These are phyloP conservation scores for Cyberlindnera veronae DNA, from an alignment of 805 yeast genomes.

Conservation along the genomic window DNA sequence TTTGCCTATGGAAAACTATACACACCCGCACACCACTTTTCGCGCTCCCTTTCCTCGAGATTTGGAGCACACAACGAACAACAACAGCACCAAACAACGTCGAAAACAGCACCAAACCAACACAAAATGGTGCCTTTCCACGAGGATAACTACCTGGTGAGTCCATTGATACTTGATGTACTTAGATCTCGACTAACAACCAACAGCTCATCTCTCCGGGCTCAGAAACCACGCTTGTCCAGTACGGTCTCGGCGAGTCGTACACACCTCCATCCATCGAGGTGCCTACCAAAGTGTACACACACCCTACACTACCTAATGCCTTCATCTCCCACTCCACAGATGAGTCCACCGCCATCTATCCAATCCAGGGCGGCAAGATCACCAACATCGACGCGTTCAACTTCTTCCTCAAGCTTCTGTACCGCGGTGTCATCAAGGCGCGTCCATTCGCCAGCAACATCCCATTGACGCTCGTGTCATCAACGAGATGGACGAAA, in stretches of 20 bases:
- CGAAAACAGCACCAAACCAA: neutral
- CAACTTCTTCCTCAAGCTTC: slow-evolving; percentile 49
- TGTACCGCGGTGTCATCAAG: slow-evolving; percentile 44
- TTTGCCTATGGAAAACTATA: no score
- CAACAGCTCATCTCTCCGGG: slow-evolving; percentile 72
- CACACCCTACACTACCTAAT: slow-evolving; percentile 34
- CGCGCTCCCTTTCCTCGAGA: neutral
- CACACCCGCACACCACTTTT: neutral
- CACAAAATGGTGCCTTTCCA: slow-evolving; percentile 29
- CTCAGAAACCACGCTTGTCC: slow-evolving; percentile 66
- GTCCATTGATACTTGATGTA: slow-evolving; percentile 5
- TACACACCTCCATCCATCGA: slow-evolving; percentile 71
- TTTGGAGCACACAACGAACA: neutral
- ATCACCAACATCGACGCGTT: slow-evolving; percentile 70
- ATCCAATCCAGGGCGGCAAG: slow-evolving; percentile 62
- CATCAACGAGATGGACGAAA: slow-evolving; percentile 69
- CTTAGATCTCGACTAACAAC: slow-evolving; percentile 8
- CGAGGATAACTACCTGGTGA: slow-evolving; percentile 26
- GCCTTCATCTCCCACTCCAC: slow-evolving; percentile 29
- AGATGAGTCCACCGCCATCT: slow-evolving; percentile 42
- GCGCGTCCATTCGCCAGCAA: slow-evolving; percentile 34
- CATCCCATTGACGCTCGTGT: slow-evolving; percentile 67
- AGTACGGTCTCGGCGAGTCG: slow-evolving; percentile 72
- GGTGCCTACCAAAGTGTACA: slow-evolving; percentile 75
- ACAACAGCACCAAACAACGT: neutral